These are phyloP conservation scores for Penicillium sp. DNA, from an alignment of 2,329 filamentous ascomycete genomes.

Conservation along the genomic window DNA sequence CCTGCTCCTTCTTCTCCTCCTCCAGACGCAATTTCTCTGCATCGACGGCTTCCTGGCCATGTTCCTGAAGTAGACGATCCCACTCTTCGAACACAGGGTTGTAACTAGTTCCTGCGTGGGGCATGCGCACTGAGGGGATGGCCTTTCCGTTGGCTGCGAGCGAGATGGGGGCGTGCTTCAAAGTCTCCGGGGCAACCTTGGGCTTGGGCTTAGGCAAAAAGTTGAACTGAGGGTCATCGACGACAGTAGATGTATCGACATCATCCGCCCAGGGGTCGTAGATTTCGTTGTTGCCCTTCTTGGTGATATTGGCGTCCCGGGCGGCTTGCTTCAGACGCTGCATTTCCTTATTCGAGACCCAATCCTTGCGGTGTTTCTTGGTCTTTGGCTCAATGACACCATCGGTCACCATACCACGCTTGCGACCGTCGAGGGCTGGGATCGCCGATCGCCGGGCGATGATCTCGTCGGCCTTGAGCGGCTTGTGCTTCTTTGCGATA, in stretches of 20 bases:
- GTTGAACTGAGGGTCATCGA: constrained; percentile 59
- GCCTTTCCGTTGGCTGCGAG: constrained; percentile 80
- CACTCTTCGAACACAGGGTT: constrained; percentile 90
- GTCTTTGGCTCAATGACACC: constrained; percentile 67
- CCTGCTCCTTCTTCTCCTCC: constrained; percentile 67
- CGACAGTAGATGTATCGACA: constrained; percentile 45
- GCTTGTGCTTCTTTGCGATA: constrained; percentile 71
- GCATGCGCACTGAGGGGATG: constrained; percentile 77
- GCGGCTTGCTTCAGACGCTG: constrained; percentile 77
- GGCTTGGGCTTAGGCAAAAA: constrained; percentile 70
- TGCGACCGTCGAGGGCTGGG: constrained; percentile 76
- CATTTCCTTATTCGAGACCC: constrained; percentile 84
- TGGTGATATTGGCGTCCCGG: constrained; percentile 61
- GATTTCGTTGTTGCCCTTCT: constrained; percentile 60
- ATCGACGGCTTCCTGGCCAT: constrained; percentile 78
- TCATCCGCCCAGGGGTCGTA: constrained; percentile 79
- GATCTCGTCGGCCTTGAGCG: constrained; percentile 89
- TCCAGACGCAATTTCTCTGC: constrained; percentile 75
- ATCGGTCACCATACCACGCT: constrained; percentile 74
- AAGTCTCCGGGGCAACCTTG: constrained; percentile 73
- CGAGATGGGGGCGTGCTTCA: constrained; percentile 78
- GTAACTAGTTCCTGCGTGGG: constrained; percentile 84
- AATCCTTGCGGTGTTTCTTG: constrained; percentile 78
- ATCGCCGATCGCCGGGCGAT: constrained; percentile 82
- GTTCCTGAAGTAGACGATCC: constrained; percentile 72